Conservation (phyloP, 2,329 filamentous ascomycete genomes). For the Didymella exigua region DNA sequence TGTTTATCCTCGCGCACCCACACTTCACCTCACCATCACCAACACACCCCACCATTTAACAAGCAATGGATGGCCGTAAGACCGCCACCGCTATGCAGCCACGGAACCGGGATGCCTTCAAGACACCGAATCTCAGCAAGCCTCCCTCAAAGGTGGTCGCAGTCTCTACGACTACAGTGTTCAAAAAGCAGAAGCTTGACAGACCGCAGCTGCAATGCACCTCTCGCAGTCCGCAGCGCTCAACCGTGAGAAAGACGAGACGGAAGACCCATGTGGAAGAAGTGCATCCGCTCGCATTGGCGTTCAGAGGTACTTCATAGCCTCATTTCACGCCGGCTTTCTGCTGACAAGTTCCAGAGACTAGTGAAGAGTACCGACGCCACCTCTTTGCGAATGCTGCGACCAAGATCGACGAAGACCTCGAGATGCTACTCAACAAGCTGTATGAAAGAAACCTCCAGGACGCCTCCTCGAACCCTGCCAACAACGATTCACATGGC, state of each 20-base stretch:
- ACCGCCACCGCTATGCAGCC: background rate
- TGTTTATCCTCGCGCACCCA: background rate
- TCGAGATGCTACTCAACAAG: conserved; percentile 19
- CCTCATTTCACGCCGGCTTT: background rate
- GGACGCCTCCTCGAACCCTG: conserved; percentile 12
- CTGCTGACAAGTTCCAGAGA: conserved; percentile 30
- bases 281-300: conserved; percentile 32
- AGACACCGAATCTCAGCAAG: background rate
- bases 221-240: conserved; percentile 17
- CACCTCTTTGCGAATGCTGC: conserved; percentile 29
- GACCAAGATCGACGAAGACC: conserved; percentile 28
- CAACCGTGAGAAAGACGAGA: background rate
- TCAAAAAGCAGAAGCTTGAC: conserved; percentile 20
- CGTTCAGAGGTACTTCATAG: conserved; percentile 35
- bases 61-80: background rate
- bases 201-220: conserved; percentile 8
- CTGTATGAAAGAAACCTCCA: conserved; percentile 25
- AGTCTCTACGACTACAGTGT: conserved; percentile 34
- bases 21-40: conserved; percentile 2
- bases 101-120: background rate
- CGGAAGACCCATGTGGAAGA: conserved; percentile 9
- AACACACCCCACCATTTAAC: background rate
- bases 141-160: conserved; percentile 11
- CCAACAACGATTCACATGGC: background rate
- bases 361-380: conserved; percentile 33